Evolutionary conservation across 352 stramenopile species (phyloP).

Genomic region (Globisporangium lucens): DNA sequence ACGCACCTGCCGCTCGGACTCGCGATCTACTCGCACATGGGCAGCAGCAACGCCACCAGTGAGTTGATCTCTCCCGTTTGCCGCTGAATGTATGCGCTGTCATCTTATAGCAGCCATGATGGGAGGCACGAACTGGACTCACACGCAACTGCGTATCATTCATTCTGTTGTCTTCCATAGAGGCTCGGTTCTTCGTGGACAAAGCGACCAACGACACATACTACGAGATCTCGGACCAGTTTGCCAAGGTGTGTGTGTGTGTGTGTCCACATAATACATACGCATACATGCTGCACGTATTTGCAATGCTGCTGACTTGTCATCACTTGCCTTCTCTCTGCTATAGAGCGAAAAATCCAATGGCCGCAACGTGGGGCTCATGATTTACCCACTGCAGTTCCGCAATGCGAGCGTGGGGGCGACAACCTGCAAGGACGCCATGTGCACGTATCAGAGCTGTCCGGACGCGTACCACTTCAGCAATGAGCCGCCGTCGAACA

Average conservation of each 20-base stretch:
- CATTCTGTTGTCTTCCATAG: background rate
- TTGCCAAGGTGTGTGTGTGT: background rate
- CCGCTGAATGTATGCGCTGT: background rate
- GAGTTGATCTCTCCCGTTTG: background rate
- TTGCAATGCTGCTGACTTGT: background rate
- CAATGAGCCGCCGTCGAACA: conserved; percentile 2
- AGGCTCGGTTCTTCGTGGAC: background rate
- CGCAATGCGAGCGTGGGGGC: background rate
- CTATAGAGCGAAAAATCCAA: background rate
- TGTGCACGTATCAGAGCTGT: background rate
- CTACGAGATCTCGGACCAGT: background rate
- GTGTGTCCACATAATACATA: background rate
- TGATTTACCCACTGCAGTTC: background rate
- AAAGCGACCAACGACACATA: background rate
- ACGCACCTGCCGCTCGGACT: conserved; percentile 9
- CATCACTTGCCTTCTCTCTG: background rate
- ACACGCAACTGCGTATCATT: background rate
- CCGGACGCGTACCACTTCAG: background rate
- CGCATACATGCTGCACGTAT: background rate
- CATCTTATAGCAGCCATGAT: background rate
- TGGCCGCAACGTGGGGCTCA: background rate
- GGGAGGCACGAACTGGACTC: background rate
- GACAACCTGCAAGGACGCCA: background rate
- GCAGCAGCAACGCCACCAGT: conserved; percentile 14
- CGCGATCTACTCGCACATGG: conserved; percentile 13